Conservation (phyloP, 208 protist genomes). For the Novymonas esmeraldas region DNA sequence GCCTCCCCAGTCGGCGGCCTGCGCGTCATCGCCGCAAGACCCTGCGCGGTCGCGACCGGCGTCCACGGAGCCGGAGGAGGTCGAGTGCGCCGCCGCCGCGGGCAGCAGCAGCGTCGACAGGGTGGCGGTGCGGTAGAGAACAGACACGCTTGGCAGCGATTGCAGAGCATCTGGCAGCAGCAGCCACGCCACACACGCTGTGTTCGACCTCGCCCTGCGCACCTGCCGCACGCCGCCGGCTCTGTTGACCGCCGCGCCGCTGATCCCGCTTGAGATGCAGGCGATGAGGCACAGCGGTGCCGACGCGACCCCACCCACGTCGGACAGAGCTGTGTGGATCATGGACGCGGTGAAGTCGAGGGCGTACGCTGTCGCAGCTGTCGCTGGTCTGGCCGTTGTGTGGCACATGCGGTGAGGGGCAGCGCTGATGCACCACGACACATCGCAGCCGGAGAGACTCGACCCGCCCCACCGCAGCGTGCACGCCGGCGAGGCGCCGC, state of each 20-base stretch:
- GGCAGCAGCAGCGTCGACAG: constrained; percentile 9
- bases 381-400: not conserved
- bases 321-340: no score
- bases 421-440: constrained; percentile 16
- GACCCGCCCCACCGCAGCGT: constrained; percentile 15
- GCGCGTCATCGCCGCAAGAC: no score
- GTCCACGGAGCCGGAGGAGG: no score
- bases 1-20: no score
- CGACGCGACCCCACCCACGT: not conserved
- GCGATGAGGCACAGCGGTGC: not conserved
- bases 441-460: not conserved
- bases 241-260: not conserved
- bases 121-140: not conserved
- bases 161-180: not conserved
- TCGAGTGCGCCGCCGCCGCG: no score
- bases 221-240: not conserved
- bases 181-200: constrained; percentile 14
- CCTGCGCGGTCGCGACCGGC: no score
- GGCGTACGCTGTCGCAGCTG: not conserved
- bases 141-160: not conserved
- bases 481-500: not conserved
- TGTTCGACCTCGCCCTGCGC: constrained; percentile 2
- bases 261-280: constrained; percentile 1
- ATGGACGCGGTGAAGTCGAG: not conserved
- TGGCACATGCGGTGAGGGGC: not conserved